phyloP scores from a whole-genome alignment of 106 monocot species.

The Dioscorea zingiberensis region DNA sequence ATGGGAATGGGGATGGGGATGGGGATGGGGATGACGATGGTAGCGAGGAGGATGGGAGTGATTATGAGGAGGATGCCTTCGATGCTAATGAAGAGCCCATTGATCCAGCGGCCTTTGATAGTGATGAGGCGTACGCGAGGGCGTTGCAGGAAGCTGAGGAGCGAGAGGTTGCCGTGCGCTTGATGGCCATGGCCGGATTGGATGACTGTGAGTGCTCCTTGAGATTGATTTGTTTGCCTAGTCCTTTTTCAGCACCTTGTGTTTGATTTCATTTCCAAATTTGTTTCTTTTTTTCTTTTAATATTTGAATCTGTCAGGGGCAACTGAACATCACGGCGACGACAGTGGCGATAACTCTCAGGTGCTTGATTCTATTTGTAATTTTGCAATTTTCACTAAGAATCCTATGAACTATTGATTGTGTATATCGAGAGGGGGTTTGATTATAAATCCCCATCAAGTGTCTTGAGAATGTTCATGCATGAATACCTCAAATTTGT shows the following conservation, averaged over 20 bases:
- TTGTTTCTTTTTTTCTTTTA: background rate
- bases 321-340: conserved; percentile 6
- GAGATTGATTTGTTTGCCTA: background rate
- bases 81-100: conserved; percentile 47
- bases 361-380: conserved; percentile 4
- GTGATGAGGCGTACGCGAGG: conserved; percentile 37
- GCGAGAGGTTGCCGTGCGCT: conserved; percentile 16
- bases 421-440: too few species aligned
- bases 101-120: conserved; percentile 31
- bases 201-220: conserved; percentile 20
- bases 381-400: background rate
- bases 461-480: too few species aligned
- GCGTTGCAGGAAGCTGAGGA: conserved; percentile 41
- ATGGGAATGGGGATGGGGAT: conserved; percentile 11
- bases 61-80: conserved; percentile 79
- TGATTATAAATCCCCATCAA: too few species aligned
- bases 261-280: too few species aligned
- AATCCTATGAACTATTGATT: background rate
- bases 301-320: conserved; percentile 10
- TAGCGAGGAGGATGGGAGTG: conserved; percentile 38
- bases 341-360: conserved; percentile 23
- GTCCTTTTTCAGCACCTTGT: background rate
- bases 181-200: conserved; percentile 32
- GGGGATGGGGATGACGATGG: conserved; percentile 13
- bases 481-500: too few species aligned